phyloP scores from a whole-genome alignment of 2,329 filamentous ascomycete species.

The Microcera coccophila region DNA sequence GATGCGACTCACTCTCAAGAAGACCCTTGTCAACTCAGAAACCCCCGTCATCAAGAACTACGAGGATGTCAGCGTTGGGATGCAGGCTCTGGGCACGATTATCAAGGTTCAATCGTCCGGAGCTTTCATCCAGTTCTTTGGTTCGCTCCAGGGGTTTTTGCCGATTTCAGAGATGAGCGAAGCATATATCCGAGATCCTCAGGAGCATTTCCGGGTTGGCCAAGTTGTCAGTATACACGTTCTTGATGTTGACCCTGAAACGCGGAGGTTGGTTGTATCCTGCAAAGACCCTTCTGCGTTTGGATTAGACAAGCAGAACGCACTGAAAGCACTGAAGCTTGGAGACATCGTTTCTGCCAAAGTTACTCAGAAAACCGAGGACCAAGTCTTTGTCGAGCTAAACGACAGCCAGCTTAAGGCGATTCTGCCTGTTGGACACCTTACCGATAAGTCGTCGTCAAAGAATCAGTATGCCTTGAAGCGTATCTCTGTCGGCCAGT shows the following conservation, averaged over 20 bases:
- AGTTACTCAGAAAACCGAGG: conserved; percentile 75
- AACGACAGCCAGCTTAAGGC: conserved; percentile 71
- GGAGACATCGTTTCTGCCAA: conserved; percentile 74
- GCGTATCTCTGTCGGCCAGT: conserved; percentile 80
- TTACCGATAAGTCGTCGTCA: conserved; percentile 77
- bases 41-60: conserved; percentile 74
- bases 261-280: conserved; percentile 74
- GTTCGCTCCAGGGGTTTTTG: conserved; percentile 75
- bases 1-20: conserved; percentile 87
- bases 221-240: conserved; percentile 90
- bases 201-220: conserved; percentile 81
- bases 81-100: conserved; percentile 81
- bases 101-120: conserved; percentile 74
- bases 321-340: conserved; percentile 67
- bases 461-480: conserved; percentile 76
- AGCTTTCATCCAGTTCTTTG: conserved; percentile 91
- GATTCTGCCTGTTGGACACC: conserved; percentile 69
- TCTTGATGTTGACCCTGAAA: conserved; percentile 70
- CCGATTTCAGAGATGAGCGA: conserved; percentile 98
- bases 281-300: conserved; percentile 86
- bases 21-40: conserved; percentile 88
- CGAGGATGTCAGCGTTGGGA: conserved; percentile 66
- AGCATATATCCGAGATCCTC: conserved; percentile 84
- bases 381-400: conserved; percentile 74
- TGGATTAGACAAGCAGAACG: conserved; percentile 69